Evolutionary conservation across 306 rosid species (phyloP), one percentile per base, ranked within the genome.

Genomic region (Begonia loranthoides): DNA sequence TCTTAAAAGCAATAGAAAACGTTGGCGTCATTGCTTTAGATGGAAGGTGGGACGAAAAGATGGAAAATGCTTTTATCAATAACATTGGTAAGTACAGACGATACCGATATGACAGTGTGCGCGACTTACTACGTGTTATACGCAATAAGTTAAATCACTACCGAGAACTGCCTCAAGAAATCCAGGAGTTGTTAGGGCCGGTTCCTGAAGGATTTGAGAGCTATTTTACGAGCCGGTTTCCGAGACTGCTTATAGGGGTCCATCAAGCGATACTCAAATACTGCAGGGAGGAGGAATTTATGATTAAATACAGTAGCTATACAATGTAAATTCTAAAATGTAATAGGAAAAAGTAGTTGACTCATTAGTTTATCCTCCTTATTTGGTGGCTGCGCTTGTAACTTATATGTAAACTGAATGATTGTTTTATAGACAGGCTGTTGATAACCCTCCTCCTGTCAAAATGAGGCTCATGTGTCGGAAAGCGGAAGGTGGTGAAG

Each of bases 81-180:
- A 58, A 84, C 66, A 84, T 88, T 47, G 73, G 96, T 49, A 69
- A 8, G 15, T 84, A 84, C 65, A 73, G 96, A 52, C 73, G 86
- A 43, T 88, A 88, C 39, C 84, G 69, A 50, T 84, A 52, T 57
- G 78, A 76, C 58, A 88, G 95, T 48, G 88, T 84, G 14, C 79
- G 93, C 50, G 93, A 84, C 66, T 66, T 88, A 15, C 39, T 88
- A 65, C 81, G 95, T 17, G 95, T 88, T 46, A 79, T 88, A 70
- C 79, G 96, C 60, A 88, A 88, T 76, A 81, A 88, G 66, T 62
- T 68, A 50, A 88, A 84, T 71, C 96, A 88, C 66, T 88, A 65
- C 6, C 57, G 95, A 63, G 96, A 88, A 67, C 71, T 79, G 62
- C 95, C 96, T 12, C 70, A 41, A 40, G 82, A 65, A 75, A 81